These are phyloP conservation scores for Inosperma sp. DNA, from an alignment of 768 basidiomycete genomes.

Conservation along the genomic window DNA sequence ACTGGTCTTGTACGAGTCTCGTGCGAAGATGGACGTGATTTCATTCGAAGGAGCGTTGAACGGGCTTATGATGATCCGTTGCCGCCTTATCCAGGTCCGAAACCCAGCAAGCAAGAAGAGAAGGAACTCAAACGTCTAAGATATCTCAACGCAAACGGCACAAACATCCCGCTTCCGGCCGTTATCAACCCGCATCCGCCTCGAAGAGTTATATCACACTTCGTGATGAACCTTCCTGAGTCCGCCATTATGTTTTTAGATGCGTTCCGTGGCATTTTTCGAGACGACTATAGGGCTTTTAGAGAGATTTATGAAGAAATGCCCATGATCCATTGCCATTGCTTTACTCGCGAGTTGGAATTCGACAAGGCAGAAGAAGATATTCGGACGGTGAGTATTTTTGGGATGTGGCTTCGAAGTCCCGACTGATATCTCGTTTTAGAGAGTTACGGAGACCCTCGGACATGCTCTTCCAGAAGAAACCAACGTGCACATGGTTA, in stretches of 20 bases:
- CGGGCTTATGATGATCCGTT: constrained; percentile 65
- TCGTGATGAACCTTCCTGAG: constrained; percentile 98
- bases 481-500: constrained; percentile 65
- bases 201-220: constrained; percentile 68
- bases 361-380: constrained; percentile 63
- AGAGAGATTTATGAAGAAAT: constrained; percentile 53
- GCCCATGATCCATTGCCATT: constrained; percentile 95
- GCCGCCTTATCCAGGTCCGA: constrained; percentile 48
- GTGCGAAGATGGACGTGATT: constrained; percentile 83
- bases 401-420: neutral
- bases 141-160: constrained; percentile 18
- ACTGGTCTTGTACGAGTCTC: constrained; percentile 60
- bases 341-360: constrained; percentile 87
- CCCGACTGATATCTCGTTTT: constrained; percentile 16
- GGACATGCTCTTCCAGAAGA: constrained; percentile 49
- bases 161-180: constrained; percentile 10
- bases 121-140: constrained; percentile 36
- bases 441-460: constrained; percentile 72
- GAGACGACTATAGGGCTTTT: constrained; percentile 32
- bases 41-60: constrained; percentile 60
- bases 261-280: constrained; percentile 75
- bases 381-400: constrained; percentile 65
- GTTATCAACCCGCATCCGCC: constrained; percentile 24
- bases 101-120: constrained; percentile 42
- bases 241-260: constrained; percentile 87